Percentiles rank a stretch among this genome's conserved stretches.
Evolutionary conservation across 2,329 filamentous ascomycete species (phyloP).

Genomic region (Colletotrichum coccodes): DNA sequence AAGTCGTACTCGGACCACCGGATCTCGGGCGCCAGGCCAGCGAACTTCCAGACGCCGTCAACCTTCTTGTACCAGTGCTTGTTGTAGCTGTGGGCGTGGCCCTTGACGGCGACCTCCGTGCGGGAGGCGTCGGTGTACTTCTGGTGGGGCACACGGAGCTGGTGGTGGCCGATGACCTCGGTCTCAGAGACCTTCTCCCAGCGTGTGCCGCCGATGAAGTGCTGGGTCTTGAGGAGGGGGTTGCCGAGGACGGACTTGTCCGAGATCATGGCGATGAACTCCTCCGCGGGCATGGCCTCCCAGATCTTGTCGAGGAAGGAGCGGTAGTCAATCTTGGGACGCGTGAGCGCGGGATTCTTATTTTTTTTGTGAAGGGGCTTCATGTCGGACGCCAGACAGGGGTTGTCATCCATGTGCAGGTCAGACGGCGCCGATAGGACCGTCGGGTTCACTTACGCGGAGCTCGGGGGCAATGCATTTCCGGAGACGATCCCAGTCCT

Average conservation of each 20-base stretch:
- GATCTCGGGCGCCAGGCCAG: constrained; percentile 64
- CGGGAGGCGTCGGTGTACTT: constrained; percentile 64
- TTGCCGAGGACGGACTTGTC: constrained; percentile 68
- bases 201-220: constrained; percentile 69
- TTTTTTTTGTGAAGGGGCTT: too few relatives aligned
- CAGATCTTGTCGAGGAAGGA: constrained; percentile 69
- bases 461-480: constrained; percentile 63
- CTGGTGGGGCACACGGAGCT: constrained; percentile 71
- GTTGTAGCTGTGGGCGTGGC: constrained; percentile 68
- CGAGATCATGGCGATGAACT: constrained; percentile 71
- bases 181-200: constrained; percentile 68
- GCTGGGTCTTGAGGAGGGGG: constrained; percentile 70
- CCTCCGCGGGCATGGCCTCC: constrained; percentile 69
- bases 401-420: too few relatives aligned
- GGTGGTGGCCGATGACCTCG: constrained; percentile 69
- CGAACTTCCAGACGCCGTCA: constrained; percentile 70
- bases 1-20: constrained; percentile 68
- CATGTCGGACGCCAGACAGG: too few relatives aligned
- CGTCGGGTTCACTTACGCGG: constrained; percentile 62
- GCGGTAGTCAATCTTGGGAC: constrained; percentile 76
- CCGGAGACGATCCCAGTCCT: constrained; percentile 69
- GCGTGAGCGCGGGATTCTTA: too few relatives aligned
- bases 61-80: constrained; percentile 68
- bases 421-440: too few relatives aligned
- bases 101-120: constrained; percentile 63